Base-by-base conservation (phyloP, 2,329 filamentous ascomycete species). In the Xylariaceae sp. region DNA sequence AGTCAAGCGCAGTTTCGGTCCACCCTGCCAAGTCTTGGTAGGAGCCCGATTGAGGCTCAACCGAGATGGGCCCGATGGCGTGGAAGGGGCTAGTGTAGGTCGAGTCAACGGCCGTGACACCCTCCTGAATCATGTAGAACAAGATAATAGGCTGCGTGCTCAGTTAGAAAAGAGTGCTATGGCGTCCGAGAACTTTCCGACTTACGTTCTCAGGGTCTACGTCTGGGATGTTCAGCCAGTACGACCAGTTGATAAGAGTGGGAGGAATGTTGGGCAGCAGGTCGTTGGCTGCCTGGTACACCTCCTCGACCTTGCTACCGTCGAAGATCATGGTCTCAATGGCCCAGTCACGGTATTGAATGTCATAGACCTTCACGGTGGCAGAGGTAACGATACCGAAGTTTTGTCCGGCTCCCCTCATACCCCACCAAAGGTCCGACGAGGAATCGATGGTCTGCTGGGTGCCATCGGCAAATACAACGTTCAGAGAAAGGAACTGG, bases 391-490 rank as follows among this genome's bases (percentile, higher is more conserved):
- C 80, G 51, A 85, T 79, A 9, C 82, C 83, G 59, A 85, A 85
- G 68, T 85, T 85, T 62, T 84, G 81, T 1, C 82, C 82, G 1
- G 81, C 82, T 2, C 83, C 82, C 55, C 76, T 74, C 60, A 86
- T 73, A 1, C 75, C 83, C 82, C 82, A 86, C 71, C 76, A 85
- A 2, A 86, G 75, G 49, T 84, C 81, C 0, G 77, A 76, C 57
- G 75, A 71, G 49, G 71, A 68, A 57, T 76, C 68, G 1, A 80
- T 70, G 0, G 73, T 76, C 9, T 70, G 61, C 57, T 75, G 53
- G 11, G 67, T 74, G 13, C 82, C 81, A 61, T 82, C 72, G 7
- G 80, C 79, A 1, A 82, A 73, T 0, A 84, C 80, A 1, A 84
- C 65, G 18, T 79, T 76, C 70, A 80, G 69, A 0, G 77, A 79